Conservation (phyloP, 2,329 filamentous ascomycete species). For the Pleurostoma richardsiae region DNA sequence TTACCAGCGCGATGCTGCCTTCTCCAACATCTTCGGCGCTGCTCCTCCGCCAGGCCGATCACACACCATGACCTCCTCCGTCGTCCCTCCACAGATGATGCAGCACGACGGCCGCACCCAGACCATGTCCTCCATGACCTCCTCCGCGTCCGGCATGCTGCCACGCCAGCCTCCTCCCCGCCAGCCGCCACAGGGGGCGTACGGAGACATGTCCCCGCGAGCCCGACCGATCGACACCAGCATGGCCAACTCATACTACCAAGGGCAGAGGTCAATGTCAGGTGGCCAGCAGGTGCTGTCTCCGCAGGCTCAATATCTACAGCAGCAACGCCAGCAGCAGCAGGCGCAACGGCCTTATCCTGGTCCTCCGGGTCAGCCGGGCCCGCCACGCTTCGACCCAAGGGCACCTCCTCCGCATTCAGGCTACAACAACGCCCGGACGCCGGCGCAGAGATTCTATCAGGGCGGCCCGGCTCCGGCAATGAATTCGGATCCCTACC, state of each 20-base stretch:
- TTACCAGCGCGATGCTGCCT: constrained; percentile 86
- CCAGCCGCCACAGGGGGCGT: constrained; percentile 31
- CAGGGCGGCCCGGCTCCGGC: constrained; percentile 61
- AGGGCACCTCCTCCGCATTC: constrained; percentile 43
- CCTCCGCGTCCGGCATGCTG: constrained; percentile 45
- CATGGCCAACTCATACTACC: constrained; percentile 47
- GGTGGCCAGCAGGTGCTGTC: constrained; percentile 39
- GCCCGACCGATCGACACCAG: constrained; percentile 38
- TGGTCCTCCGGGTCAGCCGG: constrained; percentile 43
- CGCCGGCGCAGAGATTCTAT: constrained; percentile 54
- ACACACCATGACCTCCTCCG: constrained; percentile 88
- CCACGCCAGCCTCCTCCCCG: constrained; percentile 56
- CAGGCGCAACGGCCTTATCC: constrained; percentile 38
- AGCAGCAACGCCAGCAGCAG: constrained; percentile 36
- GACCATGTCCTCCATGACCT: constrained; percentile 61
- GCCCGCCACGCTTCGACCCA: constrained; percentile 57
- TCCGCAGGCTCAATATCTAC: constrained; percentile 39
- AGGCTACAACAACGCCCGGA: constrained; percentile 35
- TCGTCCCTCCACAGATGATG: constrained; percentile 42
- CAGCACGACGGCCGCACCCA: constrained; percentile 66
- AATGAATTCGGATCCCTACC: constrained; percentile 77
- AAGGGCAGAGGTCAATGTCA: constrained; percentile 46
- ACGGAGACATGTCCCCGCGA: constrained; percentile 31
- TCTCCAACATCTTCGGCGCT: constrained; percentile 90
- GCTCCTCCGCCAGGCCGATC: constrained; percentile 83